These are phyloP conservation scores for Saccharomyces kudriavzevii DNA, from an alignment of 805 yeast genomes.

Conservation along the genomic window DNA sequence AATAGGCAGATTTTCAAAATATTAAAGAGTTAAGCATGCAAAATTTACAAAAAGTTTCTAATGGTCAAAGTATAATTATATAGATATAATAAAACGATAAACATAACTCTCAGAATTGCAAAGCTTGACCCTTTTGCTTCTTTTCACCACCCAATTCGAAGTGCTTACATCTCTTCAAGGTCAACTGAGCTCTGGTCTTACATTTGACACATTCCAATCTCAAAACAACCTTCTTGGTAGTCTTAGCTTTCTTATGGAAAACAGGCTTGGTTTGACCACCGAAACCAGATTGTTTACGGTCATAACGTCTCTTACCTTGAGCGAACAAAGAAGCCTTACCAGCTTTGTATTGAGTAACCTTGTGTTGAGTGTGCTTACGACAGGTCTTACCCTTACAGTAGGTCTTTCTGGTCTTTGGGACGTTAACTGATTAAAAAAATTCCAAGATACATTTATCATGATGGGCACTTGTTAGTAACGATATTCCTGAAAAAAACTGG, in stretches of 20 bases:
- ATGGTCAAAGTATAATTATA: not conserved
- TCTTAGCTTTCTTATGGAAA: constrained; percentile 99
- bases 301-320: constrained; percentile 99
- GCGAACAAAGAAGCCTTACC: constrained; percentile 99
- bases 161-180: constrained; percentile 99
- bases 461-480: not conserved
- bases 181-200: constrained; percentile 96
- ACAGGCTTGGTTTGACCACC: constrained; percentile 99
- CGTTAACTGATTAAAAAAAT: constrained; percentile 69
- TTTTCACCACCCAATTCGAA: constrained; percentile 99
- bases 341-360: constrained; percentile 99
- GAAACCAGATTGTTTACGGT: constrained; percentile 99
- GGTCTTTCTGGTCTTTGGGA: constrained; percentile 99
- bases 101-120: constrained; percentile 78
- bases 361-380: constrained; percentile 99
- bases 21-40: not conserved
- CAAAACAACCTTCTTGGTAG: constrained; percentile 99
- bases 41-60: not conserved
- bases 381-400: constrained; percentile 99
- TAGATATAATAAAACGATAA: constrained; percentile 1
- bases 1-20: not conserved
- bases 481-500: not conserved
- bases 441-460: not conserved
- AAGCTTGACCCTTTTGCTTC: constrained; percentile 99
- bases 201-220: constrained; percentile 98